Evolutionary conservation across 2,329 filamentous ascomycete species (phyloP), one percentile per base, ranked within the genome.

Genomic region (Beauveria caledonica): DNA sequence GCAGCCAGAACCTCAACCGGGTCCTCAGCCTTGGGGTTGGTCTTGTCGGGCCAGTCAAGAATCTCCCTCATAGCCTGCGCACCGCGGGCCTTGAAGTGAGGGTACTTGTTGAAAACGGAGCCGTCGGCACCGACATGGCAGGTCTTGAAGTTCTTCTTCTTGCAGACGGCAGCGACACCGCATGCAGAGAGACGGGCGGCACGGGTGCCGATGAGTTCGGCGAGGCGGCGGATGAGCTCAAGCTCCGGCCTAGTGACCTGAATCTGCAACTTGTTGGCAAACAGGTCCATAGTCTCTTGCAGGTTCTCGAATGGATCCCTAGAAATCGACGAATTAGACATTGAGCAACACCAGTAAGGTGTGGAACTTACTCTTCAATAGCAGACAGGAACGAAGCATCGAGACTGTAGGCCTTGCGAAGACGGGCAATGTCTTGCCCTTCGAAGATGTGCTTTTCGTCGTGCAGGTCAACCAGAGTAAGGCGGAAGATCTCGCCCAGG

Each of bases 101-200:
- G 94, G 77, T 99, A 99, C 75, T 97, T 97, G 82, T 96, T 97
- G 80, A 99, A 99, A 59, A 99, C 93, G 19, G 90, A 96, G 42
- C 94, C 94, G 71, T 99, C 94, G 56, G 94, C 94, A 68, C 94
- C 94, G 46, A 99, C 94, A 74, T 97, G 94, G 78, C 90, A 96
- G 42, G 84, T 82, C 70, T 88, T 77, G 75, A 92, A 93, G 66
- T 85, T 83, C 84, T 97, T 97, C 86, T 97, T 97, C 78, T 88
- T 95, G 83, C 89, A 92, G 70, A 99, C 97, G 62, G 93, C 94
- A 13, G 93, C 92, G 59, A 99, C 90, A 76, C 94, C 94, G 70
- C 94, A 97, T 27, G 93, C 87, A 17, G 92, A 96, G 58, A 99
- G 84, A 63, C 94, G 90, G 51, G 94, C 94, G 33, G 92, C 91